Evolutionary conservation across 1,284 basidiomycete species (phyloP).

Genomic region (Pholiota adiposa): DNA sequence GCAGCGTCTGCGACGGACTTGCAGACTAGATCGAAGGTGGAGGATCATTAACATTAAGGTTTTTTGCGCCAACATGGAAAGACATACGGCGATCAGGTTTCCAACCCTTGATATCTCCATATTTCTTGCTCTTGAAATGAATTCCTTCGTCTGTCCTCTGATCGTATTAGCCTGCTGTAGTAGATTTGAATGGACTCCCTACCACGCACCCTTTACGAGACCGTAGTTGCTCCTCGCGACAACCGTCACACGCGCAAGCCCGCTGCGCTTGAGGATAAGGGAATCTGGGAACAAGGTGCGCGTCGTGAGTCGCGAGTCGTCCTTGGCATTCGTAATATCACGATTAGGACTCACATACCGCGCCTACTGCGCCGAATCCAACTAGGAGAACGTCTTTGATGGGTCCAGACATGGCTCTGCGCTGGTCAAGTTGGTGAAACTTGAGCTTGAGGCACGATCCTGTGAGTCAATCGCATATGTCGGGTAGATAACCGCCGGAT

Average conservation of each 20-base stretch:
- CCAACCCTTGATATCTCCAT: constrained; percentile 62
- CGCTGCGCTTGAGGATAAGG: constrained; percentile 63
- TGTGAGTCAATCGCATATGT: no score
- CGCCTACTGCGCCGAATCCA: constrained; percentile 62
- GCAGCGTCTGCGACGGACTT: constrained; percentile 61
- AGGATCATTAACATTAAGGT: not conserved
- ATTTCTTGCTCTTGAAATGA: constrained; percentile 60
- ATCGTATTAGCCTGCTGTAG: not conserved
- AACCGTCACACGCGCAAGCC: constrained; percentile 69
- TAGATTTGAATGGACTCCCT: not conserved
- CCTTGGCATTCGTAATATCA: not conserved
- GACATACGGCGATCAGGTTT: constrained; percentile 63
- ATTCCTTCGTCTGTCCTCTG: constrained; percentile 49
- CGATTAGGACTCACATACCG: constrained; percentile 55
- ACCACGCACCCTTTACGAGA: constrained; percentile 48
- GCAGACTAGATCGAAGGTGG: constrained; percentile 45
- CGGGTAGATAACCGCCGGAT: no score
- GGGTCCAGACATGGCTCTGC: not conserved
- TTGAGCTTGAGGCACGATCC: no score
- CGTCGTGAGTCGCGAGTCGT: not conserved
- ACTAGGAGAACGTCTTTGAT: constrained; percentile 57
- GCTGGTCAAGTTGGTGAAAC: not conserved
- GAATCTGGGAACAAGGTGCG: constrained; percentile 48
- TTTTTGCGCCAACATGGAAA: not conserved
- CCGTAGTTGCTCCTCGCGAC: constrained; percentile 78